Evolutionary conservation across 2,329 filamentous ascomycete species (phyloP).

Genomic region (Nemania sp.): DNA sequence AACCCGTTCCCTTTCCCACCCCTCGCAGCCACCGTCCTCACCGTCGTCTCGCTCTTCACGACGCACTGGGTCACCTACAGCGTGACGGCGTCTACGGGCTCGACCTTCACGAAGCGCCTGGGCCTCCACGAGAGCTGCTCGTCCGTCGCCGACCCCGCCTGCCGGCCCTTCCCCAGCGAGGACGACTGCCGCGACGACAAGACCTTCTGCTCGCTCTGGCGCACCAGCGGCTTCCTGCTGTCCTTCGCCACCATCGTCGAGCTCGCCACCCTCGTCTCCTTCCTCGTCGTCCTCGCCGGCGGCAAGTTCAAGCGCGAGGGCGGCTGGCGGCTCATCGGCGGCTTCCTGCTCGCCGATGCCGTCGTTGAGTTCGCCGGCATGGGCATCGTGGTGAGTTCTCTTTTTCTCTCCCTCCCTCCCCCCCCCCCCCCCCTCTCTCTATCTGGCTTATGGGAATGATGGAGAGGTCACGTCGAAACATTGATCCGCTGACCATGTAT

Average conservation of each 20-base stretch:
- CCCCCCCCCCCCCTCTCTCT: no score
- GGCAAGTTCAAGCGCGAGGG: constrained; percentile 78
- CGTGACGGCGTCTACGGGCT: constrained; percentile 54
- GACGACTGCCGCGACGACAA: constrained; percentile 70
- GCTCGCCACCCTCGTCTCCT: constrained; percentile 78
- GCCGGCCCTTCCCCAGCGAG: constrained; percentile 68
- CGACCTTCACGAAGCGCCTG: constrained; percentile 61
- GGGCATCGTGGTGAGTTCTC: constrained; percentile 74
- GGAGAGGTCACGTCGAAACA: neutral
- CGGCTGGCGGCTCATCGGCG: constrained; percentile 78
- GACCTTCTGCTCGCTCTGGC: constrained; percentile 91
- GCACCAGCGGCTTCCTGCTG: constrained; percentile 84
- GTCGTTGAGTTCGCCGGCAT: constrained; percentile 76
- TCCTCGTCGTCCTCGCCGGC: constrained; percentile 75
- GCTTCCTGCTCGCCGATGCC: constrained; percentile 67
- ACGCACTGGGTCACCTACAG: constrained; percentile 74
- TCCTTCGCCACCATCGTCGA: constrained; percentile 82
- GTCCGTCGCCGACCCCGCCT: constrained; percentile 64
- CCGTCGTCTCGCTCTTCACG: constrained; percentile 68
- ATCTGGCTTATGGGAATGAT: no score
- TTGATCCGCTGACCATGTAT: neutral
- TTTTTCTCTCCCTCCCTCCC: neutral
- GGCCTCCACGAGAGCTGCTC: constrained; percentile 85
- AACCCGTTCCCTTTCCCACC: constrained; percentile 32
- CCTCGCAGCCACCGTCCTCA: constrained; percentile 68